These are phyloP conservation scores for Backusella liffmaniae DNA, from an alignment of 192 early-diverging fungal genomes.

Conservation along the genomic window DNA sequence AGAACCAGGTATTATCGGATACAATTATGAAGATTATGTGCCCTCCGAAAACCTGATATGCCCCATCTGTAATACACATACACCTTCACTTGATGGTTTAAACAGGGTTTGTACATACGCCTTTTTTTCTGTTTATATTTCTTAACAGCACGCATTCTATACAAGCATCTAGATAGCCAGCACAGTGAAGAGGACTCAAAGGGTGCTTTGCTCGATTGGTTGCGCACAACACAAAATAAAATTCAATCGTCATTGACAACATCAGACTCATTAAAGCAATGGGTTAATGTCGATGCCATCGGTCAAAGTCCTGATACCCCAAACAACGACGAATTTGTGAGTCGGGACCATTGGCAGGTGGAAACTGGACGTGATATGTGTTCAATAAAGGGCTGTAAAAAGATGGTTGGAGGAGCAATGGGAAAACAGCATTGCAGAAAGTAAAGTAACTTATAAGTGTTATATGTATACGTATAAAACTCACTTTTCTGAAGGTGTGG, in stretches of 20 bases:
- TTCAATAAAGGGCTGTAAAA: constrained; percentile 40
- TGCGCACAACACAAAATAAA: constrained; percentile 50
- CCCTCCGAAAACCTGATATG: neutral
- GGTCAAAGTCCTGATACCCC: constrained; percentile 26
- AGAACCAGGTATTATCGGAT: neutral
- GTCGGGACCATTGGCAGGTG: constrained; percentile 51
- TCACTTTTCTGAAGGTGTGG: constrained; percentile 34
- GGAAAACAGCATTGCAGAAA: constrained; percentile 57
- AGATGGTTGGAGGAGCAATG: constrained; percentile 36
- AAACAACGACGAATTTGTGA: constrained; percentile 38
- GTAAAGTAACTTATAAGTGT: constrained; percentile 21
- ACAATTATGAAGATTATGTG: constrained; percentile 8
- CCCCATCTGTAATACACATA: neutral
- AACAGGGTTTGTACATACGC: neutral
- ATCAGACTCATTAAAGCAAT: neutral
- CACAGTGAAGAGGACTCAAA: constrained; percentile 55
- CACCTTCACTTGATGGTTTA: neutral
- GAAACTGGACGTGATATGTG: constrained; percentile 49
- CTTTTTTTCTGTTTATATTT: too few relatives aligned
- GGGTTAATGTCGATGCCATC: constrained; percentile 27
- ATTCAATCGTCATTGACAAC: constrained; percentile 25
- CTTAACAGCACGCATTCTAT: neutral
- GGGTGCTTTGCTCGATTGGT: constrained; percentile 44
- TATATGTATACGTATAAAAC: neutral
- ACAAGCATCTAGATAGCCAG: constrained; percentile 43